Evolutionary conservation across 495 filamentous ascomycete species (phyloP).

Genomic region (Alectoria sarmentosa): DNA sequence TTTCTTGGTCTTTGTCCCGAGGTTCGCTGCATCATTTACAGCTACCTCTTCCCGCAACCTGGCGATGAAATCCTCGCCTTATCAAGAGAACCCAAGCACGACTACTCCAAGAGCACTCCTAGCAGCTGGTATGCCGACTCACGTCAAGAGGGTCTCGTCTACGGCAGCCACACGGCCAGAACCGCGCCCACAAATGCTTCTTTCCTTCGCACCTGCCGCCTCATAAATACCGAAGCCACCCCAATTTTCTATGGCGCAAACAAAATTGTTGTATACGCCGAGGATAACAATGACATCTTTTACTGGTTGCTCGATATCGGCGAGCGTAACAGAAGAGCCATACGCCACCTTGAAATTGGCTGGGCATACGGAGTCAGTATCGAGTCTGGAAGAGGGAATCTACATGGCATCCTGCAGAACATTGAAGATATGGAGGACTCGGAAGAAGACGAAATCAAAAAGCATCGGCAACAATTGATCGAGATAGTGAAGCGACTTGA

Average conservation of each 20-base stretch:
- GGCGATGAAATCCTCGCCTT: constrained; percentile 23
- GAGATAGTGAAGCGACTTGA: constrained; percentile 6
- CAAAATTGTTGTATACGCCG: constrained; percentile 25
- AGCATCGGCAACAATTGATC: constrained; percentile 12
- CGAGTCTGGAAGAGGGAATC: constrained; percentile 3
- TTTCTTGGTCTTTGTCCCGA: constrained; percentile 39
- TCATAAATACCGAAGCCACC: constrained; percentile 30
- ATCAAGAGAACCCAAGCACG: constrained; percentile 9
- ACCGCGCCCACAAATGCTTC: constrained; percentile 22
- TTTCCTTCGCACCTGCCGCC: constrained; percentile 31
- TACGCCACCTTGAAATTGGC: constrained; percentile 13
- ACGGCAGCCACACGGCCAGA: constrained; percentile 7
- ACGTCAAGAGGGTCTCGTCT: constrained; percentile 14
- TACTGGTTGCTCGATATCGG: constrained; percentile 21
- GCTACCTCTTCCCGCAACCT: constrained; percentile 30
- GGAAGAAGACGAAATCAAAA: background rate
- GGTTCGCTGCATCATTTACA: constrained; percentile 39
- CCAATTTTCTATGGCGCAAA: constrained; percentile 32
- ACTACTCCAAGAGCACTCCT: constrained; percentile 9
- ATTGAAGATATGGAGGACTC: constrained; percentile 14
- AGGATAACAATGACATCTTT: constrained; percentile 21
- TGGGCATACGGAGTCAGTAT: constrained; percentile 18
- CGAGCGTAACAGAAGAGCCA: constrained; percentile 10
- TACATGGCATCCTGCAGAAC: constrained; percentile 5
- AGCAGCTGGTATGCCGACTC: constrained; percentile 14